These are phyloP conservation scores for Trichoderma simmonsii DNA, from an alignment of 2,329 filamentous ascomycete species.

Conservation along the genomic window DNA sequence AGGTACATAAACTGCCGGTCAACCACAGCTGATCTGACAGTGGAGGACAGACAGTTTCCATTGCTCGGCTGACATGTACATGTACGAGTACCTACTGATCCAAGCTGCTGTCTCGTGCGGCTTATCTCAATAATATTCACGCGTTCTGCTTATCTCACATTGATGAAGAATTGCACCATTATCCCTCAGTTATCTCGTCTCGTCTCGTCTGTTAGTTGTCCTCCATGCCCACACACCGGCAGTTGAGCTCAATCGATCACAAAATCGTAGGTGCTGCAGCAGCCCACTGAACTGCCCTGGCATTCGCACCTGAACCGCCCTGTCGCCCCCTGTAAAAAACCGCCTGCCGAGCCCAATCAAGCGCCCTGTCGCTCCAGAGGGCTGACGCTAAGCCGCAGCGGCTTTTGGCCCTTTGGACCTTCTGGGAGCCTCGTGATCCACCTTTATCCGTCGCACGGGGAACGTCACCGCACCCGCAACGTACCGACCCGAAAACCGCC, in stretches of 20 bases:
- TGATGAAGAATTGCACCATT: neutral
- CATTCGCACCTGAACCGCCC: neutral
- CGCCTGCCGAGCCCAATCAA: conserved; percentile 7
- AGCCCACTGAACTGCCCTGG: neutral
- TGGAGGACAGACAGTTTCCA: neutral
- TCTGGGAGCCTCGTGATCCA: conserved; percentile 18
- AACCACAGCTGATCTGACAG: neutral
- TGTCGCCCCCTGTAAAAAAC: conserved; percentile 8
- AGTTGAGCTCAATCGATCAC: neutral
- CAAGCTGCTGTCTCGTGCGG: neutral
- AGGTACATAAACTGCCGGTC: neutral
- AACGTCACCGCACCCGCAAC: conserved; percentile 15
- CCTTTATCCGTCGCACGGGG: conserved; percentile 19
- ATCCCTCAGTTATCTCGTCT: neutral
- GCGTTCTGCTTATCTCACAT: neutral
- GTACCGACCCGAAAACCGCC: conserved; percentile 17
- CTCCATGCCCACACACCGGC: neutral
- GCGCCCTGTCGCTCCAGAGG: conserved; percentile 8
- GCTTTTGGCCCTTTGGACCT: neutral
- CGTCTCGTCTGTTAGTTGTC: no score
- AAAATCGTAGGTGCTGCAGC: neutral
- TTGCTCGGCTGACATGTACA: neutral
- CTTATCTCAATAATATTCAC: neutral
- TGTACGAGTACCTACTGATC: no score
- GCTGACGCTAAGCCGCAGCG: conserved; percentile 13